These are phyloP conservation scores for Collybia mongolica DNA, from an alignment of 768 basidiomycete species.

Conservation along the genomic window DNA sequence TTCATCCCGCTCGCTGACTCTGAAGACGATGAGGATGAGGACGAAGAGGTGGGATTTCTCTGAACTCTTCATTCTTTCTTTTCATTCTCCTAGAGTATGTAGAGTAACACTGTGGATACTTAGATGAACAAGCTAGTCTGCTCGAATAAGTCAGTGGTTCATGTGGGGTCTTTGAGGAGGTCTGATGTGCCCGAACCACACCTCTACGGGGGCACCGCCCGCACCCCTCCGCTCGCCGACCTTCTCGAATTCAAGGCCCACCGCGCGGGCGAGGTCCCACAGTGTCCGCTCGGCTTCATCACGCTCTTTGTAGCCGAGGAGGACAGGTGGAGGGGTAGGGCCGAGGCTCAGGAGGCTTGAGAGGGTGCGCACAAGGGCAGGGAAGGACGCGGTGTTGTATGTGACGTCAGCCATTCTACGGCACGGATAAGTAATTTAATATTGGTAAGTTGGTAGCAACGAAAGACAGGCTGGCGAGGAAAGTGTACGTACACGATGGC, in stretches of 20 bases:
- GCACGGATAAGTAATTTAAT: not conserved
- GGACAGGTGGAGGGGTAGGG: conserved; percentile 37
- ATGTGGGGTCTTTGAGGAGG: not conserved
- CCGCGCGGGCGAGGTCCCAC: conserved; percentile 58
- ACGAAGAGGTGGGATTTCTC: not conserved
- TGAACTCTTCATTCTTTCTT: too few relatives aligned
- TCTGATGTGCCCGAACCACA: conserved; percentile 55
- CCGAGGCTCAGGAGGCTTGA: conserved; percentile 40
- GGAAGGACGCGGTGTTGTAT: conserved; percentile 87
- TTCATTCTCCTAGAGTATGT: too few relatives aligned
- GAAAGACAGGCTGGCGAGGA: not conserved
- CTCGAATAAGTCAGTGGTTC: too few relatives aligned
- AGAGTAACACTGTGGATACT: too few relatives aligned
- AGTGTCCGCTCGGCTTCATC: conserved; percentile 72
- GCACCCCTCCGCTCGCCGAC: conserved; percentile 57
- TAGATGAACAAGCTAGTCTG: too few relatives aligned
- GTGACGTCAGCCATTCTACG: conserved; percentile 91
- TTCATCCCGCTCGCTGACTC: conserved; percentile 48
- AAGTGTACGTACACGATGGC: conserved; percentile 60
- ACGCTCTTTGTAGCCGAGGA: conserved; percentile 88
- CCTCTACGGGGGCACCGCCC: conserved; percentile 64
- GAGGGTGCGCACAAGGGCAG: conserved; percentile 71
- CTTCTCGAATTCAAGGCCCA: conserved; percentile 55
- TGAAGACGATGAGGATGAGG: conserved; percentile 31
- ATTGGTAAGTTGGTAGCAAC: too few relatives aligned